Evolutionary conservation across 306 rosid species (phyloP).

Genomic region (Cyclanthera cordifolia): DNA sequence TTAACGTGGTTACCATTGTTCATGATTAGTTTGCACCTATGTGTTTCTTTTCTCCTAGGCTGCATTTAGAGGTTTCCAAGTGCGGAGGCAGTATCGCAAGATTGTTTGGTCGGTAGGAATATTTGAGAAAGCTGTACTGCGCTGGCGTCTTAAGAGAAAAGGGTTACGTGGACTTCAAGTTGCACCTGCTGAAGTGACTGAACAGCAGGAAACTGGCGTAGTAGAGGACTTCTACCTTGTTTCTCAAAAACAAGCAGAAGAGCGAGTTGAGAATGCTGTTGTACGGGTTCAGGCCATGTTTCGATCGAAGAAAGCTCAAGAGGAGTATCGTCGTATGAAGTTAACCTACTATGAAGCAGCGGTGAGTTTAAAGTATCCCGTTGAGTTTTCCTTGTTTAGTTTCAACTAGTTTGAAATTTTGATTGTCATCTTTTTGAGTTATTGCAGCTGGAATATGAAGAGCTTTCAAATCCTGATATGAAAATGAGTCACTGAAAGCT

Average conservation of each 20-base stretch:
- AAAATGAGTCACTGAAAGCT: conserved; percentile 27
- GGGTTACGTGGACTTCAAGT: conserved; percentile 83
- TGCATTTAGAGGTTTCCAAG: conserved; percentile 67
- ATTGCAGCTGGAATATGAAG: conserved; percentile 65
- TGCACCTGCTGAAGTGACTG: conserved; percentile 22
- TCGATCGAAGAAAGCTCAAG: conserved; percentile 84
- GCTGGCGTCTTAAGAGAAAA: conserved; percentile 84
- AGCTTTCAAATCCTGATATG: conserved; percentile 38
- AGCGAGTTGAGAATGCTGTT: conserved; percentile 67
- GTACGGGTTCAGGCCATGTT: conserved; percentile 78
- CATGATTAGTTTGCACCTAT: conserved; percentile 1
- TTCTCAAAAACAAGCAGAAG: conserved; percentile 75
- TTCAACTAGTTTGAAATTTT: neutral
- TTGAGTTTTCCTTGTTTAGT: neutral
- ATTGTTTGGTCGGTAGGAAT: conserved; percentile 84
- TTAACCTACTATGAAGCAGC: conserved; percentile 51
- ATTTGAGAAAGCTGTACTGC: conserved; percentile 76
- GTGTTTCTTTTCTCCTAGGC: conserved; percentile 41
- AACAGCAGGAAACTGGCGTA: conserved; percentile 35
- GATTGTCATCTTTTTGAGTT: conserved; percentile 15
- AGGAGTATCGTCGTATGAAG: conserved; percentile 85
- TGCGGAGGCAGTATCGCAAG: conserved; percentile 65
- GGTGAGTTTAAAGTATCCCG: conserved; percentile 26
- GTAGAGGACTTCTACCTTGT: conserved; percentile 70
- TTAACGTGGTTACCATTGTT: neutral